Evolutionary conservation across 768 basidiomycete species (phyloP), one percentile per base, ranked within the genome.

Genomic region (Lactarius evosmus): DNA sequence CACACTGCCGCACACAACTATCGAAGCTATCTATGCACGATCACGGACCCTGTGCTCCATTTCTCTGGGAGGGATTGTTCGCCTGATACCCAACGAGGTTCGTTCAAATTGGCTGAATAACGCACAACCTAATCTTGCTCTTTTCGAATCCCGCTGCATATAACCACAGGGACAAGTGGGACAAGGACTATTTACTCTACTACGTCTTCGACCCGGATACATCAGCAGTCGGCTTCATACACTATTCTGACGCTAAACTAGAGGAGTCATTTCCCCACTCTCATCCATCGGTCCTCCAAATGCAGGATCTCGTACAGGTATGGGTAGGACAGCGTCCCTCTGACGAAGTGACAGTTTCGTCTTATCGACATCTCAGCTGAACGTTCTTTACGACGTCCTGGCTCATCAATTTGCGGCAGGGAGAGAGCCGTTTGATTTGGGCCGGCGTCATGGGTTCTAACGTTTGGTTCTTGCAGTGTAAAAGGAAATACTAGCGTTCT

Each of bases 401-500:
- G 38, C n/a, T 16, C 25, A 27, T 22, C 34, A 58, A 3, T 41
- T 36, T 38, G 25, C 56, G 27, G 34, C 32, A 38, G 56, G 56
- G 40, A 17, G 19, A 44, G n/a, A 22, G n/a, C 19, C 8, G 9
- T 44, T n/a, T 22, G 7, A n/a, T 44, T 36, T 22, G 19, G 29
- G 5, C 7, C 30, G 25, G 19, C 17, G 9, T 44, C n/a, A n/a
- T 44, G n/a, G n/a, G 41, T 14, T 27, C 27, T 19, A 32, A 30
- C 27, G 19, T 11, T 41, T 16, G 27, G 27, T 52, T 16, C 27
- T 27, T 50, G 44, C 44, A 17, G 7, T 36, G 12, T 17, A 38
- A 44, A 58, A 41, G 57, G 9, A 58, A 58, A 17, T 40, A n/a
- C 57, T 19, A 58, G 57, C 41, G 57, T 46, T 33, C 29, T 58